Evolutionary conservation across 208 protist genomes (phyloP).

Genomic region (Vickermania spadyakhi): DNA sequence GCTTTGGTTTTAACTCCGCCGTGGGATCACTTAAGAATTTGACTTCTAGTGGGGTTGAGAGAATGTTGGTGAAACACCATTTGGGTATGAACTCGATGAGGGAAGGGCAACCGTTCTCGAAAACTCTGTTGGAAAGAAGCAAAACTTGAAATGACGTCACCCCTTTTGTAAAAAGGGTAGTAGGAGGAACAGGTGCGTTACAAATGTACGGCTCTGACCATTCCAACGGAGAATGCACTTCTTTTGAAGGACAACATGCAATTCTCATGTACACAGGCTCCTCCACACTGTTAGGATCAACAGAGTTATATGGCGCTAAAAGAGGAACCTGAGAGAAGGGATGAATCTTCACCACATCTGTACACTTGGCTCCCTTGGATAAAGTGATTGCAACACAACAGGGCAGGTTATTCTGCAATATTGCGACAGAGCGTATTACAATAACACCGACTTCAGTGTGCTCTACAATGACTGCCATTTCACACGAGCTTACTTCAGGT

Average conservation of each 20-base stretch:
- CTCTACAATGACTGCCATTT: not conserved
- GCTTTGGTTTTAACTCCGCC: no score
- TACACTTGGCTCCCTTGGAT: not conserved
- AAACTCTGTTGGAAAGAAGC: no score
- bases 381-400: not conserved
- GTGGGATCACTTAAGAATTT: no score
- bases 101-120: no score
- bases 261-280: not conserved
- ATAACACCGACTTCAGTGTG: not conserved
- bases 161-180: slow-evolving; percentile 6
- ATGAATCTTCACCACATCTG: not conserved
- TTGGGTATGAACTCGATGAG: no score
- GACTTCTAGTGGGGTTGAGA: no score
- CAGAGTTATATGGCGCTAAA: not conserved
- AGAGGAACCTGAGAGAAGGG: not conserved
- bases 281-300: not conserved
- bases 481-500: no score
- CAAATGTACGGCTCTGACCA: not conserved
- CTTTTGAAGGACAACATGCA: not conserved
- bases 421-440: not conserved
- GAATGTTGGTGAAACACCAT: no score
- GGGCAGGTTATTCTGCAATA: not conserved
- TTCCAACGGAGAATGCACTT: not conserved
- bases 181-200: slow-evolving; percentile 3
- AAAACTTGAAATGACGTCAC: no score